Evolutionary conservation across 768 basidiomycete species (phyloP), one percentile per base, ranked within the genome.

Genomic region (Stropharia rugosoannulata): DNA sequence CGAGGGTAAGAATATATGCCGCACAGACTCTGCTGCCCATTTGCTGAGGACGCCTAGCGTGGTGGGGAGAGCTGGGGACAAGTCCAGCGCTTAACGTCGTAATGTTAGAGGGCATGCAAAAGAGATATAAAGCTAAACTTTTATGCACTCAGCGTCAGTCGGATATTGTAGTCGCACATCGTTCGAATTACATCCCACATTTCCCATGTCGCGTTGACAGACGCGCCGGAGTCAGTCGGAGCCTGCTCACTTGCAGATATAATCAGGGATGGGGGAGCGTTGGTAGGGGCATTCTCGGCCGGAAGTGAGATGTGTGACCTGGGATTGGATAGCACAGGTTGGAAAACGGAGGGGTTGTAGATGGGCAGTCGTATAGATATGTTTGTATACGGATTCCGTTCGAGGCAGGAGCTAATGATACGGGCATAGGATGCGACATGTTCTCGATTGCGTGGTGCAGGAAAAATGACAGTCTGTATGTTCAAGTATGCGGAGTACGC

Each of bases 151-250:
- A 92, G 66, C 2, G 87, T 87, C 57, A 94, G 65, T 25, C 90
- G 81, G 29, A 80, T 75, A 66, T 83, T 85, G 69, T 95, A 96
- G 55, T 87, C 87, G 69, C 97, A 99, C 35, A 96, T 81, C 3
- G 88, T 87, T 57, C 95, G 80, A 55, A 99, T 92, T 45, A 89
- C 80, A 69, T 98, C 97, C 97, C 97, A 99, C 85, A 95, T 96
- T 69, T 98, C 97, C 96, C 97, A 99, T 0, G 90, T 93, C 5
- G 78, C 81, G 62, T 86, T 86, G 50, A 90, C 72, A 58, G 87
- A 83, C 8, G 73, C 75, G 60, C 85, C 84, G 40, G 80, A 70
- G 15, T 69, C 71, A 15, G 72, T 63, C 10, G 73, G 64, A 16
- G 58, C 73, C 59, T 25, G 66, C 55, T 36, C 66, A 56, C 51